These are phyloP conservation scores for Pseudogymnoascus sp. DNA, from an alignment of 2,329 filamentous ascomycete species.

Conservation along the genomic window DNA sequence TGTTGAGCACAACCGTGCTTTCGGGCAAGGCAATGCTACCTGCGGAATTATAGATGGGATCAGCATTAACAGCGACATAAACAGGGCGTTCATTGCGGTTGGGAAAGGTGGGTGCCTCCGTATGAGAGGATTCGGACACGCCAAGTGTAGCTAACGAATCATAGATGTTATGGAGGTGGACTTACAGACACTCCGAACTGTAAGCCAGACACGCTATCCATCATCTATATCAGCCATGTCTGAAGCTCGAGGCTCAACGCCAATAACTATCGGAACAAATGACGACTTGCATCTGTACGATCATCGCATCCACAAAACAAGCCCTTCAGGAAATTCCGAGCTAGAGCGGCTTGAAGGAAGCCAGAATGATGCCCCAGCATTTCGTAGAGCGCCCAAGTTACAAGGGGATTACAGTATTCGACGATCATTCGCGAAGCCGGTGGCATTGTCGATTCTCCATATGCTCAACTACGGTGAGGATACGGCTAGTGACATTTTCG, in stretches of 20 bases:
- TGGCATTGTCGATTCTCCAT: conserved; percentile 77
- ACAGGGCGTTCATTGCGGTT: conserved; percentile 73
- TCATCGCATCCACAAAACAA: conserved; percentile 43
- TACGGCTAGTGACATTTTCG: conserved; percentile 68
- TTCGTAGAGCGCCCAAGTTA: not conserved
- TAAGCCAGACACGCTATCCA: conserved; percentile 66
- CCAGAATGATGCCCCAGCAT: not conserved
- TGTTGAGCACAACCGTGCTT: conserved; percentile 35
- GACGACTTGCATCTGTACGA: conserved; percentile 79
- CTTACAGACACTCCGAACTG: conserved; percentile 61
- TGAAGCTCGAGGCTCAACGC: conserved; percentile 55
- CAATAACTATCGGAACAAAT: conserved; percentile 78
- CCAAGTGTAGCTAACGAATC: conserved; percentile 18
- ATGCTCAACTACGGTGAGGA: conserved; percentile 48
- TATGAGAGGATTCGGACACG: not conserved
- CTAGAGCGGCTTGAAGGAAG: conserved; percentile 17
- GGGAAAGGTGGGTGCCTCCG: conserved; percentile 50
- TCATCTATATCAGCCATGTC: conserved; percentile 82
- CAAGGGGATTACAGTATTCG: not conserved
- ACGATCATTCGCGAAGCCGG: conserved; percentile 27
- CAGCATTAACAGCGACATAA: conserved; percentile 62
- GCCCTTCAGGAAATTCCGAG: conserved; percentile 18
- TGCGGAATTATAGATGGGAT: conserved; percentile 74
- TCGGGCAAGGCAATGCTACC: conserved; percentile 33
- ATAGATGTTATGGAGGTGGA: conserved; percentile 72